Evolutionary conservation across 164 flowering plant genomes (phyloP).

Genomic region (Aristolochia fimbriata): DNA sequence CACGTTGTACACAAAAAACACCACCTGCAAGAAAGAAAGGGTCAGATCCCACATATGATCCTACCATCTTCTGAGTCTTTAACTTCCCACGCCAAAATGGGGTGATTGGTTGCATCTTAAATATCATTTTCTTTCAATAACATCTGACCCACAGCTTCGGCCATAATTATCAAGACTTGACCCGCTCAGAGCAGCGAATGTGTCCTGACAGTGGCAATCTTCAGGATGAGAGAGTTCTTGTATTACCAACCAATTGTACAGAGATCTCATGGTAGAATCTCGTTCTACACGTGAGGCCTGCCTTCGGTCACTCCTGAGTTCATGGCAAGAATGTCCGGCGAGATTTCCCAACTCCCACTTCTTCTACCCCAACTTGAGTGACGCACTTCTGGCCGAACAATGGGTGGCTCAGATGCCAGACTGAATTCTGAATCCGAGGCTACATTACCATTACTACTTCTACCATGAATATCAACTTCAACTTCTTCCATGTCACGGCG

Average conservation of each 20-base stretch:
- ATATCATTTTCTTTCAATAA: no score
- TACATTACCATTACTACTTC: conserved; percentile 58
- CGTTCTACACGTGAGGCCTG: conserved; percentile 24
- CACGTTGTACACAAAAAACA: neutral
- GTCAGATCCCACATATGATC: neutral
- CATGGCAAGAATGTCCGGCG: conserved; percentile 33
- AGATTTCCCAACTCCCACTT: conserved; percentile 71
- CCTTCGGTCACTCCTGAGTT: conserved; percentile 29
- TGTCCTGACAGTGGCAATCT: neutral
- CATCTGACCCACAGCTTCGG: neutral
- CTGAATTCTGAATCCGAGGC: conserved; percentile 44
- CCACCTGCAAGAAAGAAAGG: neutral
- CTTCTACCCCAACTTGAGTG: conserved; percentile 62
- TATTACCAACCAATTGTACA: neutral
- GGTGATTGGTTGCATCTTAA: neutral
- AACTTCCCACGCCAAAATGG: neutral
- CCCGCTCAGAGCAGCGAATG: neutral
- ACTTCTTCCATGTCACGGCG: conserved; percentile 63
- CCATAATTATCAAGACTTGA: neutral
- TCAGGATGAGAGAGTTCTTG: neutral
- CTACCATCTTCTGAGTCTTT: neutral
- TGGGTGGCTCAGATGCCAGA: conserved; percentile 36
- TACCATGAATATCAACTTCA: conserved; percentile 55
- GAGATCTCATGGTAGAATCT: neutral
- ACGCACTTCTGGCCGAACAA: conserved; percentile 34